A percentile compares a stretch with the other conserved stretches of the same genome.
phyloP scores from a whole-genome alignment of 305 asterid species.

The Fraxinus nigra region DNA sequence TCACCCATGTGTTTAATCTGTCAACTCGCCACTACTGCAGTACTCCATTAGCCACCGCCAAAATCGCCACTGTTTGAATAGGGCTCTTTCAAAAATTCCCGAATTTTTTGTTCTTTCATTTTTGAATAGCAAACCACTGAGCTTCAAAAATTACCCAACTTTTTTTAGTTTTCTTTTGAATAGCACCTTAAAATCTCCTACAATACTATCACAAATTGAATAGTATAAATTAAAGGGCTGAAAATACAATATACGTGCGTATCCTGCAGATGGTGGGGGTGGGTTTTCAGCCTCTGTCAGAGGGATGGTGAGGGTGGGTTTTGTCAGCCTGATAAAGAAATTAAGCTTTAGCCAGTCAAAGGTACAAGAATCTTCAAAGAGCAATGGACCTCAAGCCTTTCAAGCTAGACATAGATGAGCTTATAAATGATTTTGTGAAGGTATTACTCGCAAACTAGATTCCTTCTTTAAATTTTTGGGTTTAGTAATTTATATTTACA shows the following conservation, averaged over 20 bases:
- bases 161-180: background rate
- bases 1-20: background rate
- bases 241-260: background rate
- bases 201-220: background rate
- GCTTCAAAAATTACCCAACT: background rate
- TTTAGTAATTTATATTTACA: background rate
- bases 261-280: background rate
- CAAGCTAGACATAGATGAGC: conserved; percentile 85
- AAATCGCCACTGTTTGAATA: background rate
- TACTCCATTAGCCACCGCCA: background rate
- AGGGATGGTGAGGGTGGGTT: background rate
- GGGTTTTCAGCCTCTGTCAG: background rate
- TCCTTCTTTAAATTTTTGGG: background rate
- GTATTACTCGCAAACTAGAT: conserved; percentile 28
- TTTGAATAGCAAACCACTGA: background rate
- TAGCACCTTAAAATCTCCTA: background rate
- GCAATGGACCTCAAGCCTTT: conserved; percentile 75
- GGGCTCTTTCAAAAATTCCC: background rate
- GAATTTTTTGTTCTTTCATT: background rate
- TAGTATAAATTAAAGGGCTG: background rate
- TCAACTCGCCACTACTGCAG: background rate
- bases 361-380: conserved; percentile 3
- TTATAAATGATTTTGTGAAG: conserved; percentile 58
- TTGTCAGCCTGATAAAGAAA: conserved; percentile 1
- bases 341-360: background rate